phyloP scores from a whole-genome alignment of 2,329 filamentous ascomycete genomes.

The Hansfordia pulvinata region DNA sequence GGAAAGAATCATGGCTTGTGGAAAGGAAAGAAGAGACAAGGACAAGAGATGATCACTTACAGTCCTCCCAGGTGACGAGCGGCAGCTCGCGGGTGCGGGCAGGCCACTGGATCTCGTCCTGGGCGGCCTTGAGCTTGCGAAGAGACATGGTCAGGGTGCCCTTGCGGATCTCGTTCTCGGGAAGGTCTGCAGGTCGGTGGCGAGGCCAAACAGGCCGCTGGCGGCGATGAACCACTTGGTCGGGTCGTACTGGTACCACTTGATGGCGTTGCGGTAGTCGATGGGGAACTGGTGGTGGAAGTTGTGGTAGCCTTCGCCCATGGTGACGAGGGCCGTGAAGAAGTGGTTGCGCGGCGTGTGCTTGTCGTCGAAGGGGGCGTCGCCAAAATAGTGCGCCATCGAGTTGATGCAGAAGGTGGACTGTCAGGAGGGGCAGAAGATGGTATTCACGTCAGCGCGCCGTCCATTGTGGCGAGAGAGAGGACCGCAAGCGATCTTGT shows the following conservation, averaged over 20 bases:
- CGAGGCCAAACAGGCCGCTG: constrained; percentile 75
- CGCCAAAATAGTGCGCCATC: constrained; percentile 79
- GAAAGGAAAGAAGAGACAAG: no score
- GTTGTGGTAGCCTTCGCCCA: constrained; percentile 87
- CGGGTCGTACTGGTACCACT: constrained; percentile 86
- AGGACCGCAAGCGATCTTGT: no score
- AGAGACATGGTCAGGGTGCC: constrained; percentile 51
- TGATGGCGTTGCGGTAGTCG: constrained; percentile 82
- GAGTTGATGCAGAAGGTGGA: constrained; percentile 91
- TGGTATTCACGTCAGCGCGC: constrained; percentile 72
- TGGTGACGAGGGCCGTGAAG: constrained; percentile 71
- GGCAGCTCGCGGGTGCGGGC: constrained; percentile 39
- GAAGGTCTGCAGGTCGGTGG: constrained; percentile 84
- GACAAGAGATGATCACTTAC: no score
- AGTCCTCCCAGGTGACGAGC: constrained; percentile 41
- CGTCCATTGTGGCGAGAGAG: no score
- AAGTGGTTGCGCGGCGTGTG: constrained; percentile 84
- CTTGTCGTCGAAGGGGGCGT: constrained; percentile 86
- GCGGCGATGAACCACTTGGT: constrained; percentile 82
- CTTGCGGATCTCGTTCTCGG: constrained; percentile 57
- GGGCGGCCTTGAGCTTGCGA: constrained; percentile 56
- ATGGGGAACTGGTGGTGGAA: constrained; percentile 93
- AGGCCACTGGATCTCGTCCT: constrained; percentile 51
- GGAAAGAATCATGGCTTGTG: no score
- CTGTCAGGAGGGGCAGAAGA: constrained; percentile 83